Evolutionary conservation across 352 stramenopile species (phyloP).

Genomic region (Phytopythium delawarense): DNA sequence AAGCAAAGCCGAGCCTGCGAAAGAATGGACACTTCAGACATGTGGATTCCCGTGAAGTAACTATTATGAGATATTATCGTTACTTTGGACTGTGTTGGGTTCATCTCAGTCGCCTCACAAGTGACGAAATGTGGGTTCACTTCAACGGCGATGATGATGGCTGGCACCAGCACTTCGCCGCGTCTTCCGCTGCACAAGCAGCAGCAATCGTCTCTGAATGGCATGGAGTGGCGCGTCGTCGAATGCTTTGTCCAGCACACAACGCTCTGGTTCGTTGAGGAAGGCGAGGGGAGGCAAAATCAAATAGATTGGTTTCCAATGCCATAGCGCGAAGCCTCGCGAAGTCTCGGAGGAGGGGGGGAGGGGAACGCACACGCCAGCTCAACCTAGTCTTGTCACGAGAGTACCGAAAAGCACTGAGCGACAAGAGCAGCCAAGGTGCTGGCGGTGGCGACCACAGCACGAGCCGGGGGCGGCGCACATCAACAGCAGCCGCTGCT

Average conservation of each 20-base stretch:
- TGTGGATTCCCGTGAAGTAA: background rate
- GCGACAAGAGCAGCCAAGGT: background rate
- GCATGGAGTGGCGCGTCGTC: background rate
- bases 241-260: no score
- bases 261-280: background rate
- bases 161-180: no score
- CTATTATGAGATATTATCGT: background rate
- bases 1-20: background rate
- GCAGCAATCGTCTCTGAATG: no score
- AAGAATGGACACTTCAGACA: background rate
- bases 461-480: background rate
- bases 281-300: background rate
- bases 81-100: no score
- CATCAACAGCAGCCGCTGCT: slow-evolving; percentile 53
- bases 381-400: background rate
- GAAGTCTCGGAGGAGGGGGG: background rate
- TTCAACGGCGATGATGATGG: no score
- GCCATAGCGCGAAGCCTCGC: background rate
- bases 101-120: no score
- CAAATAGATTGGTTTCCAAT: slow-evolving; percentile 4
- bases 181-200: no score
- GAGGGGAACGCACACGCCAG: background rate
- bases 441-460: background rate
- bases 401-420: background rate
- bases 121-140: no score